Evolutionary conservation across 139 green algal species (phyloP), one percentile per base, ranked within the genome.

Genomic region (Chlamydomonas schloesseri): DNA sequence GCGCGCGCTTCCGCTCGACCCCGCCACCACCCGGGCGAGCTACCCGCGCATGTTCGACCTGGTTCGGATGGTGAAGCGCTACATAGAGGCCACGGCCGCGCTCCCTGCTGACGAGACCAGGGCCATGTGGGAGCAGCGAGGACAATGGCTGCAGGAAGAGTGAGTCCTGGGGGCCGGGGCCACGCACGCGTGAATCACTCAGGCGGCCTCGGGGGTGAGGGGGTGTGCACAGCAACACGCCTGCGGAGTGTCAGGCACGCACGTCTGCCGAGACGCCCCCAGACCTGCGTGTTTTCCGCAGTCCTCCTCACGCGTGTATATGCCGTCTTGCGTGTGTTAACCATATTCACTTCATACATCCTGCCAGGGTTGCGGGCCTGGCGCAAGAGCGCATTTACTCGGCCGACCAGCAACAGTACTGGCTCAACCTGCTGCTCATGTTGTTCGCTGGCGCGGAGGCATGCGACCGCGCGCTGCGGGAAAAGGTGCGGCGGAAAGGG

Each of bases 351-450:
- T n/a, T n/a, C n/a, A n/a, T n/a, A n/a, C n/a, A n/a, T n/a, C n/a
- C n/a, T n/a, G n/a, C n/a, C n/a, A 90, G 87, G 73, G 82, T 91
- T 0, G 87, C 87, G 2, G 87, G 64, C 0, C 47, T 91, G 47
- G 82, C 87, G 9, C 74, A 88, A 74, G 87, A 91, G 74, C 65
- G 87, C 26, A 82, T 91, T 11, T 72, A 91, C 81, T 86, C 81
- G 4, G 57, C 87, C 1, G 87, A 91, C 55, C 73, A 86, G 17
- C 57, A 86, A 58, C 73, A 82, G 74, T 82, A 86, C 42, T 88
- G 74, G 65, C 53, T 86, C 20, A 91, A 91, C 42, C 87, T 91
- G n/a, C 36, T 88, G 26, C 55, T 83, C 50, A 57, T 91, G 42
- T 65, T 91, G 55, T 88, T 91, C 47, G 81, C 87, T 14, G 87